Evolutionary conservation across 1,139 yeast species (phyloP), one percentile per base, ranked within the genome.

Genomic region (Sugiyamaella novakii): DNA sequence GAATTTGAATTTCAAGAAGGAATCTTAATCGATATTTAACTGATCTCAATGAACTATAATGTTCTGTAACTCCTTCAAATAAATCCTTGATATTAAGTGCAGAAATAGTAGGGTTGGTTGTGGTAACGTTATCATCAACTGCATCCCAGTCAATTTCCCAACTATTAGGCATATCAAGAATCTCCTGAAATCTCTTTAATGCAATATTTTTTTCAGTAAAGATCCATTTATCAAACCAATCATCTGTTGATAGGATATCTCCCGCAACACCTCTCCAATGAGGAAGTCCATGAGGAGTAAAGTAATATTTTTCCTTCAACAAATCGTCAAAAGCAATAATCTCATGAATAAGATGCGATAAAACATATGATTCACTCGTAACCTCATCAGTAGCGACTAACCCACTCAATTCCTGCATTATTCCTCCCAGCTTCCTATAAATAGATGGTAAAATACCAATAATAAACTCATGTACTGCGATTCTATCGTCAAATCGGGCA

Each of bases 1-100:
- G 74, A 43, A 88, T 66, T 62, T 88, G 95, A 30, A 88, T 81
- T 21, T 80, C 80, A 7, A 87, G 79, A 22, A 87, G 78, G 50
- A 84, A 83, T 59, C 80, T 77, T 48, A 87, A 70, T 59, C 88
- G 87, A 60, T 79, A 84, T 50, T 79, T 80, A 35, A 80, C 78
- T 21, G 86, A 72, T 18, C 76, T 73, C 49, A 83, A 67, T 11
- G 83, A 73, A 35, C 74, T 69, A 59, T 83, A 84, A 55, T 83
- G 85, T 35, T 73, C 74, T 5, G 87, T 86, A 36, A 87, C 74
- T 46, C 82, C 83, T 53, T 83, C 84, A 30, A 89, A 70, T 28
- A 89, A 69, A 54, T 80, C 82, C 36, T 76, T 76, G 52, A 87
- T 62, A 49, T 82, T 80, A 43, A 78, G 71, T 0, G 92, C 80